Evolutionary conservation across 768 basidiomycete species (phyloP).

Genomic region (Xanthoconium purpureum): DNA sequence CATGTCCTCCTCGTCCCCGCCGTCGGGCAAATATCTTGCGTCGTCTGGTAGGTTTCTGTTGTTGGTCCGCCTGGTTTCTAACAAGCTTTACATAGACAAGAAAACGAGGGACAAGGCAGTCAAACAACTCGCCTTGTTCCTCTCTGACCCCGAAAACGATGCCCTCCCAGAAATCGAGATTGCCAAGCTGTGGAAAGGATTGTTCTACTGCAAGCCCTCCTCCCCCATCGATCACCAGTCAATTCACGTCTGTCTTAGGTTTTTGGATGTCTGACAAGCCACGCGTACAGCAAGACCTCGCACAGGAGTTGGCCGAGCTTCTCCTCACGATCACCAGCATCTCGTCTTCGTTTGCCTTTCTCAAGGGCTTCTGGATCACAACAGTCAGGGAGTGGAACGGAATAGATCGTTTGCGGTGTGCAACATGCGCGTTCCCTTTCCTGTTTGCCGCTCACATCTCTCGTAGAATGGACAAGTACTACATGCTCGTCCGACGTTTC

Average conservation of each 20-base stretch:
- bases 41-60: constrained; percentile 66
- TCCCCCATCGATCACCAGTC: neutral
- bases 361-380: constrained; percentile 88
- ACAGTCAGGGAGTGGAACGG: constrained; percentile 92
- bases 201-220: constrained; percentile 81
- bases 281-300: constrained; percentile 89
- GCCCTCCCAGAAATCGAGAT: constrained; percentile 71
- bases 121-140: constrained; percentile 70
- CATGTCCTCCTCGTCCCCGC: constrained; percentile 44
- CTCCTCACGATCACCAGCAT: constrained; percentile 63
- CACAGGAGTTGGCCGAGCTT: constrained; percentile 80
- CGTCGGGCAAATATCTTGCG: constrained; percentile 87
- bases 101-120: constrained; percentile 89
- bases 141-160: constrained; percentile 62
- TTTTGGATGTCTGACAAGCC: constrained; percentile 99
- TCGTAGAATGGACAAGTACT: constrained; percentile 91
- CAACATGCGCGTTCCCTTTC: neutral
- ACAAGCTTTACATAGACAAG: constrained; percentile 58
- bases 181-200: constrained; percentile 94
- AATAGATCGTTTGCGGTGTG: constrained; percentile 85
- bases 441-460: neutral
- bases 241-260: constrained; percentile 44
- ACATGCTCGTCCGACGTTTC: constrained; percentile 89
- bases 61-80: neutral
- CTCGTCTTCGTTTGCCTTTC: constrained; percentile 64